phyloP scores from a whole-genome alignment of 1,139 yeast species.

The Candida smagusa region DNA sequence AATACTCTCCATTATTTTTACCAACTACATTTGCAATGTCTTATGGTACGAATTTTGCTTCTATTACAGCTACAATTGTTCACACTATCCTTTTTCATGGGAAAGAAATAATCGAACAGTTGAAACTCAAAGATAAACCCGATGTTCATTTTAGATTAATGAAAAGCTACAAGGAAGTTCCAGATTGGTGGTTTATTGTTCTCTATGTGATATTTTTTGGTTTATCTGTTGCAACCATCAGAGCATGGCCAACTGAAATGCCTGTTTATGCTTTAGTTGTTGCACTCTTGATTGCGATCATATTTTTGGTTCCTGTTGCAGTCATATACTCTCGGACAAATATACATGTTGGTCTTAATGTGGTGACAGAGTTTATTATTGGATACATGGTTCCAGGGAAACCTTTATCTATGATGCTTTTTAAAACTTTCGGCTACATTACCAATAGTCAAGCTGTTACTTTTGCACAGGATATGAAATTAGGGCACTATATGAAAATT shows the following conservation, averaged over 20 bases:
- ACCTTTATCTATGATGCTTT: constrained; percentile 47
- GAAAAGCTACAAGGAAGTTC: constrained; percentile 56
- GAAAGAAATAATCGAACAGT: constrained; percentile 43
- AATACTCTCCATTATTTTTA: constrained; percentile 57
- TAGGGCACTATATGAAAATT: constrained; percentile 54
- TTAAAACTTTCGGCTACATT: constrained; percentile 47
- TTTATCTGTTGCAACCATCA: constrained; percentile 35
- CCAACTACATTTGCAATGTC: constrained; percentile 62
- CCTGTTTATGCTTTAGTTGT: constrained; percentile 38
- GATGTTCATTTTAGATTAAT: constrained; percentile 66
- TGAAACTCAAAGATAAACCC: constrained; percentile 43
- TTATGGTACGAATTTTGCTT: constrained; percentile 63
- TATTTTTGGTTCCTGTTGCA: constrained; percentile 44
- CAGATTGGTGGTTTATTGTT: constrained; percentile 63
- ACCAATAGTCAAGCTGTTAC: constrained; percentile 55
- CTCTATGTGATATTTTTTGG: constrained; percentile 41
- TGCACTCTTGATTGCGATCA: constrained; percentile 38
- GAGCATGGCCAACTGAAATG: constrained; percentile 44
- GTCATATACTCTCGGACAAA: constrained; percentile 41
- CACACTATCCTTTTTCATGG: constrained; percentile 59
- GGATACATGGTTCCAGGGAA: constrained; percentile 49
- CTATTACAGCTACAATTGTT: constrained; percentile 54
- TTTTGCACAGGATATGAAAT: constrained; percentile 51
- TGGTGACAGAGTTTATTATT: constrained; percentile 42
- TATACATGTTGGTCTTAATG: constrained; percentile 45